Evolutionary conservation across 176 grass and related monocot species (phyloP).

Genomic region (Metroxylon sagu): DNA sequence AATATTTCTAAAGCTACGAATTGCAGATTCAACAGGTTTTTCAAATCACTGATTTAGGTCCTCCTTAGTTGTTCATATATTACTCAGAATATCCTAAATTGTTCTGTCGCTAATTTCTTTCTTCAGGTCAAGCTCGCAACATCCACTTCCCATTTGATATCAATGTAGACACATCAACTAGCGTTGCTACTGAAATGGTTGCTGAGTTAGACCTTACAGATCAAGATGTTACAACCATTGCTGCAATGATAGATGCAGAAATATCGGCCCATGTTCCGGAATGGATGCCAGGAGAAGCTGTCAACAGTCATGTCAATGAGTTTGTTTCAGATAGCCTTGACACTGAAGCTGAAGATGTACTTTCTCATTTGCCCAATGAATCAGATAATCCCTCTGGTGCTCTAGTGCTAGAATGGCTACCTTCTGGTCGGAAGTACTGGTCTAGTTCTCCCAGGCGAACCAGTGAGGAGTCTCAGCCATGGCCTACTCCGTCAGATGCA

Average conservation of each 20-base stretch:
- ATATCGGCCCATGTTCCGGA: slow-evolving; percentile 54
- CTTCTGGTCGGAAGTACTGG: slow-evolving; percentile 59
- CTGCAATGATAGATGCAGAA: slow-evolving; percentile 68
- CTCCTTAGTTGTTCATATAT: too few relatives aligned
- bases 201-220: slow-evolving; percentile 63
- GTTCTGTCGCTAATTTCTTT: slow-evolving; percentile 4
- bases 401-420: slow-evolving; percentile 49
- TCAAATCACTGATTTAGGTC: not conserved
- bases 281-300: slow-evolving; percentile 37
- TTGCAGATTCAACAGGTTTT: slow-evolving; percentile 72
- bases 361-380: slow-evolving; percentile 33
- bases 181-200: slow-evolving; percentile 79
- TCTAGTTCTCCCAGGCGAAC: slow-evolving; percentile 48
- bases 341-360: slow-evolving; percentile 45
- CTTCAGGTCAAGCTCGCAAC: slow-evolving; percentile 55
- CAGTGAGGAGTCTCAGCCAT: slow-evolving; percentile 11
- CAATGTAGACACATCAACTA: slow-evolving; percentile 60
- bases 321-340: slow-evolving; percentile 28
- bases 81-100: not conserved
- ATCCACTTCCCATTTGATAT: slow-evolving; percentile 82
- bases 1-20: slow-evolving; percentile 71
- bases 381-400: slow-evolving; percentile 15
- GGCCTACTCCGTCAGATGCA: not conserved
- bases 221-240: slow-evolving; percentile 64
- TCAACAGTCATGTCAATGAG: slow-evolving; percentile 36